These are phyloP conservation scores for Pythium biforme DNA, from an alignment of 352 stramenopile species.

Conservation along the genomic window DNA sequence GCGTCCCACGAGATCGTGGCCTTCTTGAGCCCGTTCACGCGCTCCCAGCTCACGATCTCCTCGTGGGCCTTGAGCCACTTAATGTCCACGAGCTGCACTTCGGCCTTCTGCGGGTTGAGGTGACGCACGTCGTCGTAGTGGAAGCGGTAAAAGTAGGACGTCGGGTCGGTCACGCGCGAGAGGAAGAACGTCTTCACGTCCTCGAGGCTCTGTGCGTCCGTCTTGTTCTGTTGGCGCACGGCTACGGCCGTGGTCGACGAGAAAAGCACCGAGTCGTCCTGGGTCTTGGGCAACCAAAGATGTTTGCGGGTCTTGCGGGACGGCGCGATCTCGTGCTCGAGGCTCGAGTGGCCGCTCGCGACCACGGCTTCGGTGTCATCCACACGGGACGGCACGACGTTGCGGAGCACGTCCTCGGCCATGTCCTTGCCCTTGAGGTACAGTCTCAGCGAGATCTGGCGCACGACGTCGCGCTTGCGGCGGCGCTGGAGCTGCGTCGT, in stretches of 20 bases:
- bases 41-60: slow-evolving; percentile 78
- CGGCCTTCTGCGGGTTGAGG: slow-evolving; percentile 65
- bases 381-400: slow-evolving; percentile 52
- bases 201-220: slow-evolving; percentile 22
- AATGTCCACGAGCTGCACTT: slow-evolving; percentile 82
- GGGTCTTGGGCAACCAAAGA: slow-evolving; percentile 70
- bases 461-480: slow-evolving; percentile 67
- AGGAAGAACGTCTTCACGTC: slow-evolving; percentile 77
- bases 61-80: slow-evolving; percentile 85
- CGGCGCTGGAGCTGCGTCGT: slow-evolving; percentile 26
- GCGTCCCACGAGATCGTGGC: slow-evolving; percentile 80
- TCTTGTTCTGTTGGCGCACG: no score
- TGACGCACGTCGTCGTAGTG: slow-evolving; percentile 66
- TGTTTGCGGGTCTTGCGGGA: slow-evolving; percentile 68
- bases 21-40: slow-evolving; percentile 72
- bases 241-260: slow-evolving; percentile 11
- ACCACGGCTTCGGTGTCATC: slow-evolving; percentile 55
- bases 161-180: slow-evolving; percentile 76
- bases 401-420: slow-evolving; percentile 61
- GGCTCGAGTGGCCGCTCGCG: slow-evolving; percentile 37
- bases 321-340: slow-evolving; percentile 62
- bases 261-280: slow-evolving; percentile 74
- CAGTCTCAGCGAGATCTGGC: slow-evolving; percentile 74
- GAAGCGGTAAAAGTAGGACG: slow-evolving; percentile 87
- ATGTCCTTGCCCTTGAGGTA: slow-evolving; percentile 71